Conservation (phyloP, 768 basidiomycete genomes). For the Rhodotorula sphaerocarpa region DNA sequence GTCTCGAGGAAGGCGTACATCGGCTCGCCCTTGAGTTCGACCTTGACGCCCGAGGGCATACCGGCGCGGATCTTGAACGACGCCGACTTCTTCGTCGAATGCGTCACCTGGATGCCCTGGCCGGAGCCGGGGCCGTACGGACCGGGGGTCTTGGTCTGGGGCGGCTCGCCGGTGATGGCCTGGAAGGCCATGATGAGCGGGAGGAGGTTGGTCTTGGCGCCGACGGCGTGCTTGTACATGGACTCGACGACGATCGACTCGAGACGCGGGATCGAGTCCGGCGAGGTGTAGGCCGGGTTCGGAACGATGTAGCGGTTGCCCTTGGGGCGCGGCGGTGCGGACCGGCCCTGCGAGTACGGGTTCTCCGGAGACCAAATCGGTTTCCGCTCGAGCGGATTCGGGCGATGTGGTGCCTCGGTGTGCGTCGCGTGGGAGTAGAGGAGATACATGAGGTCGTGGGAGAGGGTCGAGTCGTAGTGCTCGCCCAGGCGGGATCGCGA, state of each 20-base stretch:
- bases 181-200: conserved; percentile 80
- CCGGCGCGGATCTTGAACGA: conserved; percentile 75
- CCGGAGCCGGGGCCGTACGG: conserved; percentile 25
- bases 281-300: conserved; percentile 52
- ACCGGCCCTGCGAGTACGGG: conserved; percentile 72
- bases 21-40: conserved; percentile 72
- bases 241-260: conserved; percentile 79
- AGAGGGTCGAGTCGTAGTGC: conserved; percentile 74
- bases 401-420: conserved; percentile 50
- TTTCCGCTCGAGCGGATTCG: conserved; percentile 50
- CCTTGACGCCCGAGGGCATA: conserved; percentile 75
- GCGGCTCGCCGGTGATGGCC: conserved; percentile 71
- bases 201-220: conserved; percentile 63
- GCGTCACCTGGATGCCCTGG: conserved; percentile 67
- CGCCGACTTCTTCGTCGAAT: conserved; percentile 58
- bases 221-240: conserved; percentile 71
- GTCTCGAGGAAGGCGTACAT: conserved; percentile 92
- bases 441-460: conserved; percentile 88
- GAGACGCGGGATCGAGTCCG: conserved; percentile 63
- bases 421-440: conserved; percentile 67
- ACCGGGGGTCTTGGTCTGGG: conserved; percentile 41
- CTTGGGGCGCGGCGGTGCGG: conserved; percentile 60
- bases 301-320: conserved; percentile 55
- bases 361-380: conserved; percentile 55
- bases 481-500: conserved; percentile 43